These are phyloP conservation scores for Kuraishia borneana DNA, from an alignment of 805 yeast genomes.

Conservation along the genomic window DNA sequence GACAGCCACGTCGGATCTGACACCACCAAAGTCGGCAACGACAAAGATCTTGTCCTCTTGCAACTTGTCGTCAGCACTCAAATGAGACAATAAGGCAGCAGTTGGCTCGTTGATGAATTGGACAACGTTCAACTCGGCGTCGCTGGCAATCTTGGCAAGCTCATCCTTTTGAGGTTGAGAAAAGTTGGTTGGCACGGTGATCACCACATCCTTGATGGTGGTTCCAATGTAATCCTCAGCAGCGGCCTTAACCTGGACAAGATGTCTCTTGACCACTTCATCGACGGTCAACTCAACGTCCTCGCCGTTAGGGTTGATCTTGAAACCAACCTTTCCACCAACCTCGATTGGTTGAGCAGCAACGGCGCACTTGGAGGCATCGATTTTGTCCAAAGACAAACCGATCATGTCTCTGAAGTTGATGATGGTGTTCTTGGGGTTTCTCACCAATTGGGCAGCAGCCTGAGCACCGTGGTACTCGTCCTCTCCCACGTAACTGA, in stretches of 20 bases:
- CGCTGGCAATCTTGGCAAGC: conserved; percentile 47
- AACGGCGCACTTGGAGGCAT: conserved; percentile 47
- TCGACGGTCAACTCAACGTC: conserved; percentile 56
- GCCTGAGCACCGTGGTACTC: conserved; percentile 99
- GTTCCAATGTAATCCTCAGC: conserved; percentile 90
- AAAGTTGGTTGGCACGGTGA: conserved; percentile 88
- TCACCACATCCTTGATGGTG: conserved; percentile 68
- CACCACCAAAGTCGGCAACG: conserved; percentile 95
- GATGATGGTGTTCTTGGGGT: conserved; percentile 74
- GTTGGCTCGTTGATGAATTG: conserved; percentile 90
- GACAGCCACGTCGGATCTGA: conserved; percentile 92
- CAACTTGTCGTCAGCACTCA: conserved; percentile 34
- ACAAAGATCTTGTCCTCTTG: conserved; percentile 66
- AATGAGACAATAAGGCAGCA: conserved; percentile 82
- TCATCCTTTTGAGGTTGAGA: conserved; percentile 59
- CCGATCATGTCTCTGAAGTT: conserved; percentile 94
- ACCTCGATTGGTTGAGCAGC: conserved; percentile 61
- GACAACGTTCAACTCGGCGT: conserved; percentile 68
- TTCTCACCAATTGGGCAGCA: conserved; percentile 81
- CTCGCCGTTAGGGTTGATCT: conserved; percentile 34
- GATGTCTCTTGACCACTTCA: conserved; percentile 76
- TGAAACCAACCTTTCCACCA: conserved; percentile 59
- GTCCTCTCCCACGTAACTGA: conserved; percentile 86
- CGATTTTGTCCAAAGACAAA: conserved; percentile 55
- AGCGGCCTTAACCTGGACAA: conserved; percentile 69